Conservation (phyloP, 495 filamentous ascomycete genomes). For the Lichenothelia convexa region DNA sequence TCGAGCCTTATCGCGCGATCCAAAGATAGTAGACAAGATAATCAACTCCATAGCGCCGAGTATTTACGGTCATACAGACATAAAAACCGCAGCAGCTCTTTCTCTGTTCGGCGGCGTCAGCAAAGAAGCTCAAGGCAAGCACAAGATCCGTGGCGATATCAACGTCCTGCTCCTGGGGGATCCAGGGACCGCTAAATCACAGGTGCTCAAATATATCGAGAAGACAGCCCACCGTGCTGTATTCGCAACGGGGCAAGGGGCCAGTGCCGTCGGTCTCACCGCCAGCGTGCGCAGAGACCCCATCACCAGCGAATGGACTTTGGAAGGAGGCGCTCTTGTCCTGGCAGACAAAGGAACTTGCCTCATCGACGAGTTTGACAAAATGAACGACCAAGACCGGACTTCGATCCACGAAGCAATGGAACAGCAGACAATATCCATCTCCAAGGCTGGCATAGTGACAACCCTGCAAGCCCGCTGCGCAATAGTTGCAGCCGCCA, state of each 20-base stretch:
- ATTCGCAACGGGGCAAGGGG: slow-evolving; percentile 95
- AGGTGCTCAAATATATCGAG: slow-evolving; percentile 94
- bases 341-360: slow-evolving; percentile 91
- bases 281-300: slow-evolving; percentile 92
- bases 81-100: slow-evolving; percentile 91
- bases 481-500: slow-evolving; percentile 91
- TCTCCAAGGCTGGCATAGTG: slow-evolving; percentile 97
- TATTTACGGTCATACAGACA: slow-evolving; percentile 93
- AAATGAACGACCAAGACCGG: slow-evolving; percentile 99
- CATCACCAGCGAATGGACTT: slow-evolving; percentile 90
- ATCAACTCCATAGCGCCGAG: slow-evolving; percentile 87
- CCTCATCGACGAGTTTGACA: slow-evolving; percentile 98
- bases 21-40: slow-evolving; percentile 86
- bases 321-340: slow-evolving; percentile 92
- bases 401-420: slow-evolving; percentile 99
- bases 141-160: slow-evolving; percentile 89
- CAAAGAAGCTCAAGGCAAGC: slow-evolving; percentile 75
- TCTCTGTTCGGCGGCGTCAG: slow-evolving; percentile 90
- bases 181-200: slow-evolving; percentile 95
- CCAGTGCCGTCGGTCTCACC: slow-evolving; percentile 93
- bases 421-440: slow-evolving; percentile 99
- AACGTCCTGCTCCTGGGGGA: slow-evolving; percentile 95
- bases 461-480: slow-evolving; percentile 96
- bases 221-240: slow-evolving; percentile 95
- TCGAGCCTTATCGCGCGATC: slow-evolving; percentile 67